Evolutionary conservation across 2,329 filamentous ascomycete genomes (phyloP), one percentile per base, ranked within the genome.

Genomic region (Neonectria hederae): DNA sequence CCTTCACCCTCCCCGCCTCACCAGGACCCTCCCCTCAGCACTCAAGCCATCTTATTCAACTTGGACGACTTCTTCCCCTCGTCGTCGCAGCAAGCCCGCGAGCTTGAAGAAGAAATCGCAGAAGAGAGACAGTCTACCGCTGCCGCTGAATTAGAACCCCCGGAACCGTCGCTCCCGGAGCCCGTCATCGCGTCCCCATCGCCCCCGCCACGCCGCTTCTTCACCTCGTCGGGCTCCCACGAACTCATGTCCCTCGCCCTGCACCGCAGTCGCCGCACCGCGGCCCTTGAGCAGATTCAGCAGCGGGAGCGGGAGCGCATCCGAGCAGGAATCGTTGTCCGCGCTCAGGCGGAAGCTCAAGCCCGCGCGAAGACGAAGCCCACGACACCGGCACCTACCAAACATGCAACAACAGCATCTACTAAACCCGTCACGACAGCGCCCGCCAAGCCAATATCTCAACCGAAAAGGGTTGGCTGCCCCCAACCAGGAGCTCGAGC

Each of bases 41-140:
- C 86, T 0, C 86, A 87, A 64, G 77, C 81, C 9, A 86, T 88
- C n/a, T 76, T 87, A 9, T 75, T 80, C 43, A 79, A 86, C 63
- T 70, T 84, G 8, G 84, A 87, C 42, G 84, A 87, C 58, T 82
- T 87, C 65, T 84, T 87, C 48, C 85, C 85, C 0, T 84, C 82
- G n/a, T 80, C 84, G 0, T 87, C 85, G 0, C 87, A 89, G 69
- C 83, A 87, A 71, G 79, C 81, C 7, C 79, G 82, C 19, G 86
- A 89, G 71, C 75, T 89, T 2, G 82, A 83, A 32, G 80, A 83
- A 65, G 71, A 77, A 67, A 32, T 62, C 9, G 45, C 51, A 38
- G 57, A 43, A 14, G 22, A 48, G 13, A 14, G 66, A 3, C 46
- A 62, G 4, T 43, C 61, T 4, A 42, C 65, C 17, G 17, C 66